Evolutionary conservation across 176 grass and related monocot genomes (phyloP).

Genomic region (Puya raimondii): DNA sequence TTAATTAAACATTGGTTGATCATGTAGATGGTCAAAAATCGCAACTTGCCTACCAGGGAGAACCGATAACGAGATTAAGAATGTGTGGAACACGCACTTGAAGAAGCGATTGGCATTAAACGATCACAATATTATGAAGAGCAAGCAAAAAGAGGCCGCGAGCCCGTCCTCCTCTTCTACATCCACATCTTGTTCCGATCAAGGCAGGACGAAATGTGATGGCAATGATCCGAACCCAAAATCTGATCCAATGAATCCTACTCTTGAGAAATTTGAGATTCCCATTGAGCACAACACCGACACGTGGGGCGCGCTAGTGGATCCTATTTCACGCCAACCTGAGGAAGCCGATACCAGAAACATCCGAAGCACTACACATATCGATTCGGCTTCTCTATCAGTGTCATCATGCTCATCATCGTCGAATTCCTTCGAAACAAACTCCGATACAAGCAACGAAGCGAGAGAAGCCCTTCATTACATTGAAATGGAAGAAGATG

Average conservation of each 20-base stretch:
- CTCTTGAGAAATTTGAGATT: constrained; percentile 16
- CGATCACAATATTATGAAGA: constrained; percentile 7
- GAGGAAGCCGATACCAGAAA: background rate
- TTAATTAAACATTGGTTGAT: background rate
- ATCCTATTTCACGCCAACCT: constrained; percentile 15
- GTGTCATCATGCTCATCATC: constrained; percentile 15
- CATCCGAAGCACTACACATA: background rate
- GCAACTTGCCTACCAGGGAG: constrained; percentile 32
- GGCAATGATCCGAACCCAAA: background rate
- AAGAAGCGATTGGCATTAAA: constrained; percentile 19
- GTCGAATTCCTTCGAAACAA: constrained; percentile 1
- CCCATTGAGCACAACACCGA: constrained; percentile 10
- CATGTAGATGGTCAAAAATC: constrained; percentile 31
- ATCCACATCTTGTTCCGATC: background rate
- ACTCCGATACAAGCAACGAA: no score
- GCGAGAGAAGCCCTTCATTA: no score
- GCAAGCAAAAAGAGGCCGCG: background rate
- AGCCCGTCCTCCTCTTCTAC: constrained; percentile 1
- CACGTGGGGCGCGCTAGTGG: constrained; percentile 9
- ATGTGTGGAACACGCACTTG: constrained; percentile 43
- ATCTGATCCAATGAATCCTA: background rate
- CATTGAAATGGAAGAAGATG: constrained; percentile 2
- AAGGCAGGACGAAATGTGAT: background rate
- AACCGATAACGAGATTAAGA: constrained; percentile 42
- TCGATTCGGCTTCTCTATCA: constrained; percentile 10